Conservation (phyloP, 2,329 filamentous ascomycete genomes). For the Botrytis hyacinthi region DNA sequence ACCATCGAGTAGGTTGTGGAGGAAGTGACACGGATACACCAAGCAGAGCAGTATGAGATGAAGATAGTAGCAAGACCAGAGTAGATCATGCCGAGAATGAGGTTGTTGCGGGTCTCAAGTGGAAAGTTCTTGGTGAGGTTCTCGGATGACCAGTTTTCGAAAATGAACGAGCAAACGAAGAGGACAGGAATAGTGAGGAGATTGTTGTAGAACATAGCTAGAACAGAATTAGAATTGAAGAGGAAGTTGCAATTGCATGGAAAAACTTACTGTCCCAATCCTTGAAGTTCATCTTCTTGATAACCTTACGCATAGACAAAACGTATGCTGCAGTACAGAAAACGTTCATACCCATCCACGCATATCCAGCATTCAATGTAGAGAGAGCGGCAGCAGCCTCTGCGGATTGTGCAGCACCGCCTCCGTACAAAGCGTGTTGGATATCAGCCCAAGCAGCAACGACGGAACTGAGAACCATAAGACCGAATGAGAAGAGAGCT, state of each 20-base stretch:
- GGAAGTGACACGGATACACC: conserved; percentile 96
- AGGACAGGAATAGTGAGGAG: conserved; percentile 93
- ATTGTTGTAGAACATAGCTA: conserved; percentile 99
- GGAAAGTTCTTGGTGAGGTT: conserved; percentile 92
- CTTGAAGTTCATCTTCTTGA: conserved; percentile 99
- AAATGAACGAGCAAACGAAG: conserved; percentile 72
- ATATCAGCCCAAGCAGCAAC: conserved; percentile 98
- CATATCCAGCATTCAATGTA: conserved; percentile 89
- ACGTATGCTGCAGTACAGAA: conserved; percentile 90
- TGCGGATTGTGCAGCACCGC: conserved; percentile 35
- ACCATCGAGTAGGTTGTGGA: conserved; percentile 99
- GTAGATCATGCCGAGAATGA: conserved; percentile 87
- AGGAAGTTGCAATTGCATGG: background rate
- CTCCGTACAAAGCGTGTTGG: conserved; percentile 69
- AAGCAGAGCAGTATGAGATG: conserved; percentile 99
- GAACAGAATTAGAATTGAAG: conserved; percentile 36
- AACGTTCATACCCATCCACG: conserved; percentile 98
- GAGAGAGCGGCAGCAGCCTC: conserved; percentile 75
- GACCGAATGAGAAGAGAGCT: conserved; percentile 86
- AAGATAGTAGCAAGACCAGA: conserved; percentile 92
- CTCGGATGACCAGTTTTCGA: conserved; percentile 86
- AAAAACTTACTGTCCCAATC: conserved; percentile 89
- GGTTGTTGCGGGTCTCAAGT: conserved; percentile 69
- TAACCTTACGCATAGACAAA: conserved; percentile 93
- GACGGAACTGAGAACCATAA: conserved; percentile 94